Conservation (phyloP, 495 filamentous ascomycete species). For the Aspergillus indologenus region DNA sequence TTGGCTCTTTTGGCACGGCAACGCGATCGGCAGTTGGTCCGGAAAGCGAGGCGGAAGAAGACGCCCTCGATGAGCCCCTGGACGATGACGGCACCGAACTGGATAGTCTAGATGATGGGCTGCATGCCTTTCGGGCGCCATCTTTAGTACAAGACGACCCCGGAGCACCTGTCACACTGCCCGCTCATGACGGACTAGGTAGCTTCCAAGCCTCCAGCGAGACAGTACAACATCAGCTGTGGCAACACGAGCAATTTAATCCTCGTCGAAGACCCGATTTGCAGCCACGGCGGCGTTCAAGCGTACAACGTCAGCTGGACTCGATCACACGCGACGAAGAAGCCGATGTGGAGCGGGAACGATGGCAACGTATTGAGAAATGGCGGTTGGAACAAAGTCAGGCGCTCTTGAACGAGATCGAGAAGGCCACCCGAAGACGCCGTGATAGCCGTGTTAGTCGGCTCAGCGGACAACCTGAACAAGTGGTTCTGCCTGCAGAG, state of each 20-base stretch:
- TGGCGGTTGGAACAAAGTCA: conserved; percentile 92
- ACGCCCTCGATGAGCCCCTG: conserved; percentile 48
- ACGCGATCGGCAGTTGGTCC: conserved; percentile 48
- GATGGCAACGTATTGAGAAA: conserved; percentile 76
- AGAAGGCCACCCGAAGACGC: conserved; percentile 72
- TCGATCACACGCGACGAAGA: conserved; percentile 61
- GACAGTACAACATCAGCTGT: conserved; percentile 71
- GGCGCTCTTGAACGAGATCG: conserved; percentile 81
- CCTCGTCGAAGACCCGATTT: conserved; percentile 51
- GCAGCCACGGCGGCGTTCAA: conserved; percentile 48
- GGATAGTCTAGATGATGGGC: conserved; percentile 86
- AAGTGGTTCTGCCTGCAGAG: conserved; percentile 17
- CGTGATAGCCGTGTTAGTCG: conserved; percentile 34
- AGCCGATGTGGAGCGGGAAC: conserved; percentile 56
- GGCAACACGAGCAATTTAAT: conserved; percentile 80
- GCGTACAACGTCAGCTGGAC: conserved; percentile 63
- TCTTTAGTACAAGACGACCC: conserved; percentile 55
- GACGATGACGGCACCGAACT: conserved; percentile 70
- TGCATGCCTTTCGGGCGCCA: conserved; percentile 76
- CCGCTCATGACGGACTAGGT: conserved; percentile 87
- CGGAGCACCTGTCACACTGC: conserved; percentile 63
- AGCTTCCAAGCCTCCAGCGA: conserved; percentile 63
- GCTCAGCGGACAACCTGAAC: conserved; percentile 26
- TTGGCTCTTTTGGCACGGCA: conserved; percentile 75
- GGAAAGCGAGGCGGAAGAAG: conserved; percentile 49